These are phyloP conservation scores for Lolium perenne DNA, from an alignment of 176 grass and related monocot genomes.

Conservation along the genomic window DNA sequence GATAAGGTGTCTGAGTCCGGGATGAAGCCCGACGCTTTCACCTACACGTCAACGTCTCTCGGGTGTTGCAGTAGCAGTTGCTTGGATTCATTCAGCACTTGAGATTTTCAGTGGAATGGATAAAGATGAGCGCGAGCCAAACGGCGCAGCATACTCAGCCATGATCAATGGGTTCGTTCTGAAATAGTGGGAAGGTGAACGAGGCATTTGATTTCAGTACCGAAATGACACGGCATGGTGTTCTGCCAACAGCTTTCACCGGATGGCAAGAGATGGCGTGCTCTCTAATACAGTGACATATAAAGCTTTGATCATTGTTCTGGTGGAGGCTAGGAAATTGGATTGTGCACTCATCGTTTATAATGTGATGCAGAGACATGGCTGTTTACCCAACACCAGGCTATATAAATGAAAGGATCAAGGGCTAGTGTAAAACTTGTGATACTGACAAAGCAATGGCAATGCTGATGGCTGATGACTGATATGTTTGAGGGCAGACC, in stretches of 20 bases:
- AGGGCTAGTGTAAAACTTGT: conserved; percentile 57
- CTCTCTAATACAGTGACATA: conserved; percentile 54
- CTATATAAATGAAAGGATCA: conserved; percentile 65
- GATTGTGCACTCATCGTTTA: conserved; percentile 50
- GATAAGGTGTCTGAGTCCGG: conserved; percentile 27
- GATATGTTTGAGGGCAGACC: conserved; percentile 45
- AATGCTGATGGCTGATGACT: conserved; percentile 23
- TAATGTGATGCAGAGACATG: conserved; percentile 51
- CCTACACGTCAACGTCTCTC: no score
- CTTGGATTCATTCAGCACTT: no score
- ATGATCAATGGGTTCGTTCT: conserved; percentile 53
- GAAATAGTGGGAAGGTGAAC: conserved; percentile 40
- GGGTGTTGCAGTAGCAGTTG: no score
- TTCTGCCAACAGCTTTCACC: conserved; percentile 54
- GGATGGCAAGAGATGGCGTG: conserved; percentile 58
- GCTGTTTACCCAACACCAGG: conserved; percentile 46
- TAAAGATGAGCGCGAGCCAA: no score
- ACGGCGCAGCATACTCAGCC: no score
- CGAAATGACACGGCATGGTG: conserved; percentile 47
- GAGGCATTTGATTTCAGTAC: conserved; percentile 51
- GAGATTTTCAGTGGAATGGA: no score
- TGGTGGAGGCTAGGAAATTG: conserved; percentile 48
- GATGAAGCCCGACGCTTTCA: no score
- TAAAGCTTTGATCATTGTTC: conserved; percentile 57
- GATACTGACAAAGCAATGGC: conserved; percentile 57